A percentile compares a stretch with the other conserved stretches of the same genome.
These are phyloP conservation scores for Gardenia jasminoides DNA, from an alignment of 257 asterid genomes.

Conservation along the genomic window DNA sequence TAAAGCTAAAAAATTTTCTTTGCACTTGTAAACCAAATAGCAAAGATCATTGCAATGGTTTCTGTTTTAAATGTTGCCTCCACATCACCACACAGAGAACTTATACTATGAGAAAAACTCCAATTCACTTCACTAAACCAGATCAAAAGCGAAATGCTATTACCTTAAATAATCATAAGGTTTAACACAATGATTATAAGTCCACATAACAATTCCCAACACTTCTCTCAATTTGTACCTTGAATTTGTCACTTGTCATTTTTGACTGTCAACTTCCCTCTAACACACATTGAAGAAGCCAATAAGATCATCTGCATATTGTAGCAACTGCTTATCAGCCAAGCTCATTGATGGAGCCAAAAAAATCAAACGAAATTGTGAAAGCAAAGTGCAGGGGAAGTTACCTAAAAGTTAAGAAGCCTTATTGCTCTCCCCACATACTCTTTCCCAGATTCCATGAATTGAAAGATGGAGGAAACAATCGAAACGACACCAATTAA, in stretches of 20 bases:
- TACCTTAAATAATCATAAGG: not conserved
- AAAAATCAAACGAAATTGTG: not conserved
- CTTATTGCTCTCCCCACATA: not conserved
- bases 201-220: not conserved
- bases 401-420: not conserved
- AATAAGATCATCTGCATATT: not conserved
- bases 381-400: not conserved
- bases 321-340: not conserved
- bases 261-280: not conserved
- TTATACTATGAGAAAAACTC: too few species aligned
- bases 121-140: too few species aligned
- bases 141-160: too few species aligned
- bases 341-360: not conserved
- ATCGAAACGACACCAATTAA: too few species aligned
- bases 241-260: not conserved
- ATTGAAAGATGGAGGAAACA: not conserved
- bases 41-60: too few species aligned
- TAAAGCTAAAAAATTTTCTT: too few species aligned
- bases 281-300: not conserved
- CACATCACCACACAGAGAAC: too few species aligned
- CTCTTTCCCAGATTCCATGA: not conserved
- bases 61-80: too few species aligned
- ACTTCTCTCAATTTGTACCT: not conserved
- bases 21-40: too few species aligned
- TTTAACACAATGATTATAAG: not conserved